A percentile compares a stretch with the other conserved stretches of the same genome.
These are phyloP conservation scores for Fusarium sp. DNA, from an alignment of 2,329 filamentous ascomycete genomes.

Conservation along the genomic window DNA sequence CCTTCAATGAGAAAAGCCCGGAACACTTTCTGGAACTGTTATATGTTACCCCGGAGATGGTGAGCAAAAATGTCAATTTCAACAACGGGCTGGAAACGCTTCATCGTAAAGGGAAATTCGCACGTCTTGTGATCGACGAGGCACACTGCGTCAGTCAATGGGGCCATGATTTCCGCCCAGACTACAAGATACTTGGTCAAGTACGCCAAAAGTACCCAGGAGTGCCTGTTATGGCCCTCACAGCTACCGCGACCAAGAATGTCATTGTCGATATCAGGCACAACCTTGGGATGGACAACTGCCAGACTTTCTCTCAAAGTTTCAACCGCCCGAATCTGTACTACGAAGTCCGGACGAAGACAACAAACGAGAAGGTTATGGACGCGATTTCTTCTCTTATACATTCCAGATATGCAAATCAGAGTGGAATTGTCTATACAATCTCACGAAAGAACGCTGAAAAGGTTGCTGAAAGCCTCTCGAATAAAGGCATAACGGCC, in stretches of 20 bases:
- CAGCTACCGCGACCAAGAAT: conserved; percentile 92
- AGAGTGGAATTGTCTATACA: conserved; percentile 94
- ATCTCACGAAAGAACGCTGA: conserved; percentile 87
- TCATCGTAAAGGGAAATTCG: conserved; percentile 76
- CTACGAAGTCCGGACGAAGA: conserved; percentile 84
- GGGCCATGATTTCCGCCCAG: conserved; percentile 97
- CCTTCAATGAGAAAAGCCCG: conserved; percentile 69
- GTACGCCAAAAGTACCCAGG: conserved; percentile 76
- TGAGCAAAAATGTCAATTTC: conserved; percentile 81
- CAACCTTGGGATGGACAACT: conserved; percentile 84
- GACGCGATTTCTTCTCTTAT: conserved; percentile 72
- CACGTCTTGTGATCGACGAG: conserved; percentile 95
- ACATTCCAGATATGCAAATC: conserved; percentile 70
- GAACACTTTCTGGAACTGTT: conserved; percentile 85
- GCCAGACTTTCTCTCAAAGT: conserved; percentile 85
- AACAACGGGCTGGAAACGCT: conserved; percentile 71
- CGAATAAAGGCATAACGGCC: conserved; percentile 73
- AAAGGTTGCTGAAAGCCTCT: conserved; percentile 76
- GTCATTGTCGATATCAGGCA: conserved; percentile 92
- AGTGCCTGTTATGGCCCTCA: conserved; percentile 93
- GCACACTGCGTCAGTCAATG: conserved; percentile 99
- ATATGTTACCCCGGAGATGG: conserved; percentile 97
- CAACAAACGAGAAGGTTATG: conserved; percentile 58
- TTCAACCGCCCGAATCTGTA: conserved; percentile 97
- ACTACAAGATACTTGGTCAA: conserved; percentile 87